Evolutionary conservation across 768 basidiomycete species (phyloP).

Genomic region (Leccinum obscurum): DNA sequence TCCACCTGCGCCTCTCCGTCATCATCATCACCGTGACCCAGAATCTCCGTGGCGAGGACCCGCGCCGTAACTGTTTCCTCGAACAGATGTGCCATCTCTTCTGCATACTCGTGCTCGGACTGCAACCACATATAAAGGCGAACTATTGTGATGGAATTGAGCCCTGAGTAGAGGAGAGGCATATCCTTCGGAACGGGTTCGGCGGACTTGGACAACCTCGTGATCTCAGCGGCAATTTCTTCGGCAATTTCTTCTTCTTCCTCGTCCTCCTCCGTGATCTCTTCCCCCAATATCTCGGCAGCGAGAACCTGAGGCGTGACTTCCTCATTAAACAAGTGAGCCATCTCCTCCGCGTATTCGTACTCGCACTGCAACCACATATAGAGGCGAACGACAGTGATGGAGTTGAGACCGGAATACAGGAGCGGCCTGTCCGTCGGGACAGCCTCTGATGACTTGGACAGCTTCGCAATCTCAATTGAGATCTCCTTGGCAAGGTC

Average conservation of each 20-base stretch:
- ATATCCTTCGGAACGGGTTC: constrained; percentile 33
- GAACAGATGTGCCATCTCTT: constrained; percentile 32
- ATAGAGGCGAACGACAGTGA: constrained; percentile 31
- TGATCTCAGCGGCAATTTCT: constrained; percentile 35
- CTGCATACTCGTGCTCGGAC: constrained; percentile 33
- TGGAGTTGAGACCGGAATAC: constrained; percentile 34
- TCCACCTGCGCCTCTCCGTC: background rate
- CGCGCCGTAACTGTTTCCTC: constrained; percentile 33
- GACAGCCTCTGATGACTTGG: constrained; percentile 28
- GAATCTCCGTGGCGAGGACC: constrained; percentile 33
- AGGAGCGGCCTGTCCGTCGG: constrained; percentile 34
- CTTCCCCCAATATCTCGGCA: constrained; percentile 28
- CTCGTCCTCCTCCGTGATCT: background rate
- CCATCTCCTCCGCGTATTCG: constrained; percentile 32
- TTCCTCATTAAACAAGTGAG: constrained; percentile 33
- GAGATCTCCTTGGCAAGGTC: constrained; percentile 35
- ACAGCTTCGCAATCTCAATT: constrained; percentile 33
- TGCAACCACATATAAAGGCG: constrained; percentile 35
- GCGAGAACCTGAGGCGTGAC: constrained; percentile 31
- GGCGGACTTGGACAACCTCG: constrained; percentile 30
- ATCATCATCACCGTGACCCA: constrained; percentile 1
- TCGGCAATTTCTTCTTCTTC: constrained; percentile 21
- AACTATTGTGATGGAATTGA: constrained; percentile 32
- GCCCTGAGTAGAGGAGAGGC: constrained; percentile 35
- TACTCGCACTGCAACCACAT: constrained; percentile 36